Conservation (phyloP, 768 basidiomycete genomes). For the Polyporus arcularius region DNA sequence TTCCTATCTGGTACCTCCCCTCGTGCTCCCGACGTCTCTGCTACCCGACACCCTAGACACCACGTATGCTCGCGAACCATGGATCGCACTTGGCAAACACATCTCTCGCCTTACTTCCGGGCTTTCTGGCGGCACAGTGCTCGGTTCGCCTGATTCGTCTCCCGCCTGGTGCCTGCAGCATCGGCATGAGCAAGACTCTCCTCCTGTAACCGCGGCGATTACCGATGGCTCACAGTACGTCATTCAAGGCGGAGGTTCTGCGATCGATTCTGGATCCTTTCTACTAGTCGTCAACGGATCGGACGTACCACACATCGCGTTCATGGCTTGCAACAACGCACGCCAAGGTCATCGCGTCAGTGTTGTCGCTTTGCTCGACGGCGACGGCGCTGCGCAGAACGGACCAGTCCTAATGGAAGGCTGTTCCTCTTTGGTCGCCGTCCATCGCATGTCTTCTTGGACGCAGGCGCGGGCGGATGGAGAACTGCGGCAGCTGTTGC, state of each 20-base stretch:
- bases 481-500: neutral
- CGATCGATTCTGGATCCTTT: constrained; percentile 30
- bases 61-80: constrained; percentile 21
- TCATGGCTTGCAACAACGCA: constrained; percentile 39
- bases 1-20: constrained; percentile 61
- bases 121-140: constrained; percentile 41
- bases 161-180: neutral
- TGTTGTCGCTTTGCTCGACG: constrained; percentile 32
- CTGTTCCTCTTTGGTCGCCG: neutral
- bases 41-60: constrained; percentile 22
- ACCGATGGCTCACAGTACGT: neutral
- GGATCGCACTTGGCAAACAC: constrained; percentile 31
- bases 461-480: neutral
- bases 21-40: constrained; percentile 44
- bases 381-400: neutral
- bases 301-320: constrained; percentile 36
- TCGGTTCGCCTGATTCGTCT: constrained; percentile 7
- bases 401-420: neutral
- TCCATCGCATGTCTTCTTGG: neutral
- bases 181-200: neutral
- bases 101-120: constrained; percentile 30
- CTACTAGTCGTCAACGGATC: constrained; percentile 36
- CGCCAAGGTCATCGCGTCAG: constrained; percentile 32
- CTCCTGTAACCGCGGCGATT: too few relatives aligned
- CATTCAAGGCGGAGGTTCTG: neutral